Percentiles rank a stretch among this genome's conserved stretches.
Conservation (phyloP, 768 basidiomycete genomes). For the Naganishia kalamii region DNA sequence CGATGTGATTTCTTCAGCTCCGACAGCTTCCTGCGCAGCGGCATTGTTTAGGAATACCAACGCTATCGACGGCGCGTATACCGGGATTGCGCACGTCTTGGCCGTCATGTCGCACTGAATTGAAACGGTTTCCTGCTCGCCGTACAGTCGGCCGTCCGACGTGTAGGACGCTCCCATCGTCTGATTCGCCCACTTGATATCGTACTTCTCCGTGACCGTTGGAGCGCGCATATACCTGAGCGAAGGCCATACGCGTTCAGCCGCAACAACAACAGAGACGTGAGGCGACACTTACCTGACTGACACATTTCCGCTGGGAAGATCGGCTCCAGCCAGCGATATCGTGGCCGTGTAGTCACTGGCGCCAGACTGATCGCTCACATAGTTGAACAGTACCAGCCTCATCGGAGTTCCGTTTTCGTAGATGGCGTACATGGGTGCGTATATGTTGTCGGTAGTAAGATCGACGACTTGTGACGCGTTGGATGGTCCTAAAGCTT, state of each 20-base stretch:
- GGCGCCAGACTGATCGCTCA: conserved; percentile 57
- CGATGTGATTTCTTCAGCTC: conserved; percentile 47
- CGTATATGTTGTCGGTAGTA: conserved; percentile 52
- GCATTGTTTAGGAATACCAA: conserved; percentile 61
- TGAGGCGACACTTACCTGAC: conserved; percentile 51
- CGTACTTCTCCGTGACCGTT: conserved; percentile 57
- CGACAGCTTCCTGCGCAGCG: conserved; percentile 46
- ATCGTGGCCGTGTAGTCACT: conserved; percentile 56
- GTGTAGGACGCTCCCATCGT: conserved; percentile 54
- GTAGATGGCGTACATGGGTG: conserved; percentile 65
- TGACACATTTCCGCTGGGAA: conserved; percentile 36
- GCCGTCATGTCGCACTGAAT: conserved; percentile 57
- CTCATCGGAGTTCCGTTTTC: conserved; percentile 61
- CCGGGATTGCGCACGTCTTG: conserved; percentile 57
- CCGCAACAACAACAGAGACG: not conserved
- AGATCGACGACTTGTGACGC: conserved; percentile 64
- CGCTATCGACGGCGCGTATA: conserved; percentile 67
- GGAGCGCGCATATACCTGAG: conserved; percentile 48
- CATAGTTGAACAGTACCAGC: conserved; percentile 67
- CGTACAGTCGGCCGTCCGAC: conserved; percentile 63
- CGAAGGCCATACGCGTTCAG: not conserved
- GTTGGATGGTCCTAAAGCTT: conserved; percentile 63
- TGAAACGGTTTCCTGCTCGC: conserved; percentile 55
- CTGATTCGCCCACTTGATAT: conserved; percentile 74
- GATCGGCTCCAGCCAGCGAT: conserved; percentile 49